Evolutionary conservation across 768 basidiomycete genomes (phyloP).

Genomic region (Mycena filopes): DNA sequence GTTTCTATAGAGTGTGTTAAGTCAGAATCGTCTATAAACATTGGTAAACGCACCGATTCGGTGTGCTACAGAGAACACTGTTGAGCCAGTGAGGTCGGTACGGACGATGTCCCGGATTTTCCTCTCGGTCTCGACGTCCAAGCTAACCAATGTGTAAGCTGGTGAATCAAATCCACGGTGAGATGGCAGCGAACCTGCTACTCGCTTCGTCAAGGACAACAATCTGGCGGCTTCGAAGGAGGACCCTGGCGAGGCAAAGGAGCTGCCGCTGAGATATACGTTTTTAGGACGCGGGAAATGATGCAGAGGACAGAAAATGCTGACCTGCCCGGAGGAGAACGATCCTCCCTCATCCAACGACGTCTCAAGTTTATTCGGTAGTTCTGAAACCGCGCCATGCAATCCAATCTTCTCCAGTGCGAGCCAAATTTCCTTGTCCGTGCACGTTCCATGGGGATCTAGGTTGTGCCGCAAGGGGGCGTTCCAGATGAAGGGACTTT

Average conservation of each 20-base stretch:
- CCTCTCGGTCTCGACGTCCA: constrained; percentile 21
- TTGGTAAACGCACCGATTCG: constrained; percentile 16
- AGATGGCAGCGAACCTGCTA: background rate
- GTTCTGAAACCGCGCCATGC: constrained; percentile 4
- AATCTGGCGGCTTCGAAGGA: constrained; percentile 1
- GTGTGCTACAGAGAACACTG: constrained; percentile 20
- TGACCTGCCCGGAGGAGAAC: constrained; percentile 14
- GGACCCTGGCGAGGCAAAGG: constrained; percentile 14
- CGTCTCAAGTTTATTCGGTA: constrained; percentile 27
- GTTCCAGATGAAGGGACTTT: constrained; percentile 29
- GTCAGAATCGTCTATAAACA: background rate
- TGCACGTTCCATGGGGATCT: background rate
- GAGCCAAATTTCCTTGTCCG: constrained; percentile 19
- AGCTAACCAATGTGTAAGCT: background rate
- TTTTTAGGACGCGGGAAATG: background rate
- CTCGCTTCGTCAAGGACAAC: constrained; percentile 20
- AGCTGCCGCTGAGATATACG: constrained; percentile 7
- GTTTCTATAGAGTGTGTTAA: constrained; percentile 2
- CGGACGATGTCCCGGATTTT: constrained; percentile 15
- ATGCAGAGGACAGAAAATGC: no score
- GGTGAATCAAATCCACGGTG: background rate
- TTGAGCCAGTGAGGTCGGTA: constrained; percentile 11
- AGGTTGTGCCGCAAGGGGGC: constrained; percentile 13
- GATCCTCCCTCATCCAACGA: constrained; percentile 14
- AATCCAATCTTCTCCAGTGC: constrained; percentile 20